phyloP scores from a whole-genome alignment of 306 rosid species.

The Rubus idaeus region DNA sequence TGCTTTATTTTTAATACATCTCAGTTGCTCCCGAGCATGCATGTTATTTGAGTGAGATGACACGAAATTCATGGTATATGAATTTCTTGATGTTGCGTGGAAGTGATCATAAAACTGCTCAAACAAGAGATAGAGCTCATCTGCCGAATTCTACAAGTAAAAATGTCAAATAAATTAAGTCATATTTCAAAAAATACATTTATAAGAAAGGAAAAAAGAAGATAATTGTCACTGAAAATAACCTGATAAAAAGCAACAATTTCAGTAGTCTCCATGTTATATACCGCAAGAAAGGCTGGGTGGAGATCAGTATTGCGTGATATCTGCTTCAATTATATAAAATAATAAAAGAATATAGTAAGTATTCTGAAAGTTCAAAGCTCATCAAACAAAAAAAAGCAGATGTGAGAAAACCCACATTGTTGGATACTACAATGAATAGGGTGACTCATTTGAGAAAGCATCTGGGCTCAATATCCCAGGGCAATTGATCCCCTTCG shows the following conservation, averaged over 20 bases:
- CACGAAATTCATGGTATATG: constrained; percentile 69
- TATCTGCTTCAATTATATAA: constrained; percentile 56
- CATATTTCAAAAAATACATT: neutral
- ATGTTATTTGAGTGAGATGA: constrained; percentile 87
- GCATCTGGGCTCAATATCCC: constrained; percentile 1
- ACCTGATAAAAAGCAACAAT: constrained; percentile 92
- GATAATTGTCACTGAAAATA: neutral
- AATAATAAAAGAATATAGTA: constrained; percentile 23
- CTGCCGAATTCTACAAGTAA: constrained; percentile 71
- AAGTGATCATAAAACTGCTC: constrained; percentile 90
- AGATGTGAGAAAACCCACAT: neutral
- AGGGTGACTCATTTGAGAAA: constrained; percentile 16
- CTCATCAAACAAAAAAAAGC: constrained; percentile 1
- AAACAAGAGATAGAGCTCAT: constrained; percentile 76
- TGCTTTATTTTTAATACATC: constrained; percentile 65
- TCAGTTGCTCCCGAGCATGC: constrained; percentile 74
- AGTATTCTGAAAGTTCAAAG: constrained; percentile 16
- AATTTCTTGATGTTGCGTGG: constrained; percentile 70
- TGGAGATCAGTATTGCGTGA: constrained; percentile 77
- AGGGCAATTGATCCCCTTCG: neutral
- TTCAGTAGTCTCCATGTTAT: constrained; percentile 98
- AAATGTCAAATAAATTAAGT: constrained; percentile 27
- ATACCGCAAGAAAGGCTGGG: constrained; percentile 79
- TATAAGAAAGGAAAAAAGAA: neutral
- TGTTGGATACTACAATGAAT: neutral